Percentiles rank a stretch among this genome's conserved stretches.
These are phyloP conservation scores for Trypanosomatidae sp. DNA, from an alignment of 208 protist species.

Conservation along the genomic window DNA sequence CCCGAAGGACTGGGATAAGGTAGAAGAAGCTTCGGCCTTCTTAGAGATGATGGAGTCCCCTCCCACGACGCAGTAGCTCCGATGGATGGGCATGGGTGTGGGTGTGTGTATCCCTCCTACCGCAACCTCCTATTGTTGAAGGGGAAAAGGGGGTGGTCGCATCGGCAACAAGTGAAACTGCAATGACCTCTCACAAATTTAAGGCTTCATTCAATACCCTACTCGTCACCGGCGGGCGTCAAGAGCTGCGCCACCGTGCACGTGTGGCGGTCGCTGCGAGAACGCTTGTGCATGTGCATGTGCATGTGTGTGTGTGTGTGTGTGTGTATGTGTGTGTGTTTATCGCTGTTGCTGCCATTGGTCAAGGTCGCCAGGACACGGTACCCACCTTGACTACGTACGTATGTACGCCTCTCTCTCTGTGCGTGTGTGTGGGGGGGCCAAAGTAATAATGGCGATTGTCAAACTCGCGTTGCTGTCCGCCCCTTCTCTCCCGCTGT, in stretches of 20 bases:
- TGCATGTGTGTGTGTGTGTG: neutral
- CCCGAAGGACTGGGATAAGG: conserved; percentile 58
- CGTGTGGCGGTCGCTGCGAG: too few species aligned
- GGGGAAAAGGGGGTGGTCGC: neutral
- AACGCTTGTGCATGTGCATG: neutral
- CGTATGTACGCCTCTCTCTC: neutral
- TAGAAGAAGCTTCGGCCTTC: conserved; percentile 66
- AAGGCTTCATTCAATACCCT: too few species aligned
- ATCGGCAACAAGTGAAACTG: neutral
- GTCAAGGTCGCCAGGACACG: neutral
- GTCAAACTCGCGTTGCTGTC: neutral
- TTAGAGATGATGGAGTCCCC: conserved; percentile 49
- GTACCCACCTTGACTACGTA: neutral
- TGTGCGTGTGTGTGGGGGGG: neutral
- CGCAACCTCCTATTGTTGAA: neutral
- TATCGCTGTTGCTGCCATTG: neutral
- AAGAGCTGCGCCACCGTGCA: too few species aligned
- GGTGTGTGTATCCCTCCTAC: neutral
- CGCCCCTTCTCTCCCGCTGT: neutral
- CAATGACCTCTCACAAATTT: too few species aligned
- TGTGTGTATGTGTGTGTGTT: neutral
- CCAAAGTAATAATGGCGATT: neutral
- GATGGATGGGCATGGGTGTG: neutral
- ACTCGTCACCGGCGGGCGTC: too few species aligned
- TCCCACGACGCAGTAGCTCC: neutral